phyloP scores from a whole-genome alignment of 2,329 filamentous ascomycete genomes.

The Aspergillus amoenus region DNA sequence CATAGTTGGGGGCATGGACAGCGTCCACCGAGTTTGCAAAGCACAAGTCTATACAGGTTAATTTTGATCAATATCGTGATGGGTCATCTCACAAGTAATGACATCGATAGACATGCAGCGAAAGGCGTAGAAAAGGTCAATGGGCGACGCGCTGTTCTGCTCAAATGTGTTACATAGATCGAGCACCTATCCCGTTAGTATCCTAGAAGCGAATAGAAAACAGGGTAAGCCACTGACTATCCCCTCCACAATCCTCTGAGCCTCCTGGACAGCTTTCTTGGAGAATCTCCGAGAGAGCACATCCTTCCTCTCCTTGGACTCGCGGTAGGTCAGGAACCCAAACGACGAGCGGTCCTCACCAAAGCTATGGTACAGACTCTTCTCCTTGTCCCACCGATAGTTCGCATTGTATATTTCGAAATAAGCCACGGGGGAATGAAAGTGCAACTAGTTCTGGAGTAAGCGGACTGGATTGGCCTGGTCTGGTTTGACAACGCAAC shows the following conservation, averaged over 20 bases:
- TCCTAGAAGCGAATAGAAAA: not conserved
- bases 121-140: slow-evolving; percentile 8
- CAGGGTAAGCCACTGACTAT: not conserved
- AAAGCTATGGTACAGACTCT: slow-evolving; percentile 4
- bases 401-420: slow-evolving; percentile 5
- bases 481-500: no score
- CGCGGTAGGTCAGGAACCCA: slow-evolving; percentile 4
- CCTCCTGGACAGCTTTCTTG: not conserved
- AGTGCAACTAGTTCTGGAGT: slow-evolving; percentile 2
- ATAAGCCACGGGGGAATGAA: not conserved
- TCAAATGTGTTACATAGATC: slow-evolving; percentile 5
- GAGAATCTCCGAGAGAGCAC: slow-evolving; percentile 5
- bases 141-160: not conserved
- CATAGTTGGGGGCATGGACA: slow-evolving; percentile 6
- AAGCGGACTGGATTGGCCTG: not conserved
- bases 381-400: slow-evolving; percentile 9
- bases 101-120: slow-evolving; percentile 10
- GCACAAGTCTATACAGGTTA: not conserved
- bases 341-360: slow-evolving; percentile 10
- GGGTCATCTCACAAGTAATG: not conserved
- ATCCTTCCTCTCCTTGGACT: slow-evolving; percentile 7
- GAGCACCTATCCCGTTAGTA: not conserved
- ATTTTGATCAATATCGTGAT: not conserved
- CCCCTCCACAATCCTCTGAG: not conserved
- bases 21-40: slow-evolving; percentile 10